Base-by-base conservation (phyloP, 2,329 filamentous ascomycete species). In the Talaromyces sp. region DNA sequence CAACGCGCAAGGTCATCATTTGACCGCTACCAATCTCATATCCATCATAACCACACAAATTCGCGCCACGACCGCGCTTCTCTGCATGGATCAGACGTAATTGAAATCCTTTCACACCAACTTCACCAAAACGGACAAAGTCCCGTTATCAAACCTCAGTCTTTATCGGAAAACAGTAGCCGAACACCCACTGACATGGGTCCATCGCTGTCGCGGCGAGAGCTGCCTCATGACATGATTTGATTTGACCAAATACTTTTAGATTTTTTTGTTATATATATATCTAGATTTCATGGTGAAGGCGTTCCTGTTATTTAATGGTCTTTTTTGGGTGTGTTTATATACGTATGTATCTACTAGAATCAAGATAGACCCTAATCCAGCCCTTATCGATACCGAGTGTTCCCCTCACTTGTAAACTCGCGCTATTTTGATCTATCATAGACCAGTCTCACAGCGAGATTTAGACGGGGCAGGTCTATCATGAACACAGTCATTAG, bases 401-500 rank as follows among this genome's bases (percentile, higher is more conserved):
- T 11, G 11, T 54, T 35, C 27, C 31, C 33, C 52, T 37, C 52
- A 22, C n/a, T 35, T 19, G 10, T 2, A 37, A 13, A 14, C 33
- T 11, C 11, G 24, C 14, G 33, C 11, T 33, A 14, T 22, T 24
- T 3, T 24, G 10, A n/a, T 35, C 4, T 33, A 22, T 33, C 56
- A 10, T 6, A 22, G 50, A 7, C 27, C 7, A 7, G 39, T 50
- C 10, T 58, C 33, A 22, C 27, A 10, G n/a, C 9, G 11, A 1
- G 3, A 22, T 60, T 56, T 67, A 68, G 24, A 65, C 65, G 9
- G 67, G 67, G 67, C 67, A 68, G n/a, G 62, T 68, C 67, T 68
- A 50, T 59, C 14, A 41, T 4, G 2, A n/a, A 8, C 5, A 43
- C 13, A 9, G 49, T 39, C 1, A 24, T 14, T 19, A 60, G 22